Base-by-base conservation (phyloP, 164 flowering plant species). In the Berberis vulgaris region DNA sequence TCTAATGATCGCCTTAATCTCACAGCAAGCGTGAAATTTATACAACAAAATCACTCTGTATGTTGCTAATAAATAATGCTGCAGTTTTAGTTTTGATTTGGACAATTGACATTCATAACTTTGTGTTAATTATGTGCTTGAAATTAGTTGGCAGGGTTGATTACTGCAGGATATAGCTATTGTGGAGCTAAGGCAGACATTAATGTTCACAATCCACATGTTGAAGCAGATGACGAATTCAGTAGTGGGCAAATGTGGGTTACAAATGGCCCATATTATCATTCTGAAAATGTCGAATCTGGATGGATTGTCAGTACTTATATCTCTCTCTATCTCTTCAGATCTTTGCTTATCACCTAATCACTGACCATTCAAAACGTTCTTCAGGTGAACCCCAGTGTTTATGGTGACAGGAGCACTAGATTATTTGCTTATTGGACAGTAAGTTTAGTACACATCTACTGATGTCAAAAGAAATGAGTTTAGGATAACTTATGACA, bases 261-360 rank as follows among this genome's bases (percentile, higher is more conserved):
- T 1, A 65, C 41, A 44, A 74, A 69, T 65, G 87, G 86, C 10
- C 73, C 74, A 67, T 39, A 49, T 6, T 4, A 69, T 0, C 45
- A 45, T 43, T 63, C 38, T 2, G 67, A 69, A 6, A 63, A 54
- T n/a, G n/a, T 45, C 1, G 84, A 86, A 71, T 39, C 79, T 7
- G 87, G 91, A 65, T 83, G 87, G 91, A 74, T 77, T 64, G 89
- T 82, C 8, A 70, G 79, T 69, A 52, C 4, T 6, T 10, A 11
- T 6, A 7, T 1, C 5, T 46, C 8, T 5, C 5, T 5, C 8
- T 46, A 46, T 46, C 8, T 46, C 49, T 46, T 46, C 49, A 8
- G 49, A 46, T 46, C 8, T 8, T 46, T 11, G 5, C 5, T 47
- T 47, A 47, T 6, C 9, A 47, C 10, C 7, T 47, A 47, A 47